Conservation (phyloP, 2,329 filamentous ascomycete species). For the Microcyclosporella mali region DNA sequence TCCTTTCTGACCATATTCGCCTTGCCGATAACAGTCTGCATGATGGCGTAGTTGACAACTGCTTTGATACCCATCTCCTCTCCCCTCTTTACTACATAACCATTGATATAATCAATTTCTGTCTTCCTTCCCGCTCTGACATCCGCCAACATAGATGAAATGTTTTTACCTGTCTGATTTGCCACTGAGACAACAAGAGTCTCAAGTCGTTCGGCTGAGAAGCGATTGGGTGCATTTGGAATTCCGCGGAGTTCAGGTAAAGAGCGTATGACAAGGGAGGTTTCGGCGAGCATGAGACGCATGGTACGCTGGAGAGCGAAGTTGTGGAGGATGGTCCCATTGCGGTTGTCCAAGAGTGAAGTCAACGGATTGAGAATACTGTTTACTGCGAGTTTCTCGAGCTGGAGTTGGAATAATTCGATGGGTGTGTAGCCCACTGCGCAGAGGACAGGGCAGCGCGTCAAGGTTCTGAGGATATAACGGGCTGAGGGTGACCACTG, state of each 20-base stretch:
- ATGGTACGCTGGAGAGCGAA: slow-evolving; percentile 59
- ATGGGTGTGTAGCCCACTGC: slow-evolving; percentile 54
- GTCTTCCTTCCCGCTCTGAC: slow-evolving; percentile 56
- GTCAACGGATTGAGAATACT: slow-evolving; percentile 76
- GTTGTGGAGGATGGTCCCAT: slow-evolving; percentile 65
- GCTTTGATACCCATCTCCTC: slow-evolving; percentile 65
- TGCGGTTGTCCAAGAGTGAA: slow-evolving; percentile 68
- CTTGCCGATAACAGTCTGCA: slow-evolving; percentile 68
- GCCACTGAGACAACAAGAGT: slow-evolving; percentile 52
- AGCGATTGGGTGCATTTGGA: slow-evolving; percentile 54
- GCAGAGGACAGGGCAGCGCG: slow-evolving; percentile 55
- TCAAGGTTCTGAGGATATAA: slow-evolving; percentile 61
- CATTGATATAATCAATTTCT: slow-evolving; percentile 80
- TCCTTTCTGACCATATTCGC: slow-evolving; percentile 42
- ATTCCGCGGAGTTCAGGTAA: slow-evolving; percentile 67
- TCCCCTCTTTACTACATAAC: slow-evolving; percentile 73
- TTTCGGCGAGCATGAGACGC: slow-evolving; percentile 66
- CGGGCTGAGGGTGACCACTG: slow-evolving; percentile 38
- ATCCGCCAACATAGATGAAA: slow-evolving; percentile 63
- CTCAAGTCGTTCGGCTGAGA: slow-evolving; percentile 56
- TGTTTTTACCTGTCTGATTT: slow-evolving; percentile 49
- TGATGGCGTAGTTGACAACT: slow-evolving; percentile 65
- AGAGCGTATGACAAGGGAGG: slow-evolving; percentile 61
- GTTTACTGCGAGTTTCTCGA: slow-evolving; percentile 71
- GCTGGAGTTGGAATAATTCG: slow-evolving; percentile 64